These are phyloP conservation scores for Auxenochlorella pyrenoidosa DNA, from an alignment of 139 green algal species.

Conservation along the genomic window DNA sequence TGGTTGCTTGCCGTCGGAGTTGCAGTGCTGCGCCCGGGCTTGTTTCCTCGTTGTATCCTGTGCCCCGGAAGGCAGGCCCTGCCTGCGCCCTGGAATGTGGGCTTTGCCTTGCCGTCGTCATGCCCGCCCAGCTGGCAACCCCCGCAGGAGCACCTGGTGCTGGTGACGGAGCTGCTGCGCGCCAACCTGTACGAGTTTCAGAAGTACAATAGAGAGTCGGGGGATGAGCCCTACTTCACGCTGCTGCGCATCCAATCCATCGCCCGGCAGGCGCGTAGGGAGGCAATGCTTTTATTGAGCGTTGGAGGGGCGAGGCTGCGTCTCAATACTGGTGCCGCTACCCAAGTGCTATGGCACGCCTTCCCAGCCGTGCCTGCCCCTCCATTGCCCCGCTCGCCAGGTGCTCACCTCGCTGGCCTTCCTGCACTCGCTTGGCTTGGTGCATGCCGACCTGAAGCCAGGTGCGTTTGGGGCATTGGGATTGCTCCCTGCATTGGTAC, in stretches of 20 bases:
- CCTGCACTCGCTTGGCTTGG: conserved; percentile 90
- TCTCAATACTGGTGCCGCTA: too few relatives aligned
- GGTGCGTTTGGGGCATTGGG: too few relatives aligned
- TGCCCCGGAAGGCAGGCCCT: too few relatives aligned
- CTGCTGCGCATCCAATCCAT: conserved; percentile 88
- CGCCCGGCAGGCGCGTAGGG: conserved; percentile 72
- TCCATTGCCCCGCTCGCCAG: conserved; percentile 32
- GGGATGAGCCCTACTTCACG: conserved; percentile 88
- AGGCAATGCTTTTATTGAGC: too few relatives aligned
- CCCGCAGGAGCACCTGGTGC: conserved; percentile 94
- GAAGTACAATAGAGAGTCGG: conserved; percentile 91
- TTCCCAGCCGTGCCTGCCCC: background rate
- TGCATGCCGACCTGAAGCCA: conserved; percentile 98
- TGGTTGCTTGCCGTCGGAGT: too few relatives aligned
- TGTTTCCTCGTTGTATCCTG: background rate
- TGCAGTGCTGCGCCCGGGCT: too few relatives aligned
- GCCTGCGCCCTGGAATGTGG: too few relatives aligned
- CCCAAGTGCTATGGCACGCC: too few relatives aligned
- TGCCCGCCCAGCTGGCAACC: background rate
- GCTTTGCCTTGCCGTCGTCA: too few relatives aligned
- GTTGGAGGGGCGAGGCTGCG: too few relatives aligned
- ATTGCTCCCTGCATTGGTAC: too few relatives aligned
- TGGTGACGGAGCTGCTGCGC: conserved; percentile 96
- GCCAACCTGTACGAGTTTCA: conserved; percentile 99
- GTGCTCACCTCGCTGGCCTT: conserved; percentile 85